phyloP scores from a whole-genome alignment of 345 rosid genomes.

The Gossypium raimondii region DNA sequence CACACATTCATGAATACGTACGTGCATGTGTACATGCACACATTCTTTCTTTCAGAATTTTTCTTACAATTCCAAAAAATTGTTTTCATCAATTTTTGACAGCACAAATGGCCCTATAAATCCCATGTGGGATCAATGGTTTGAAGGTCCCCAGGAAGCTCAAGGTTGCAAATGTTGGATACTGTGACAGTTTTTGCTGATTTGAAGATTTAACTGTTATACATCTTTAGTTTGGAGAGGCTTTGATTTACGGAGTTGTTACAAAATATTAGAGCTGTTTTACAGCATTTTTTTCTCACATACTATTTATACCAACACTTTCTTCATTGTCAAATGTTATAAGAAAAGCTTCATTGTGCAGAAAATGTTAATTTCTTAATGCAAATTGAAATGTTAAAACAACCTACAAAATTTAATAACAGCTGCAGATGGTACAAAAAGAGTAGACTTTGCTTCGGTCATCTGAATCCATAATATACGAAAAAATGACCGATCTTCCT shows the following conservation, averaged over 20 bases:
- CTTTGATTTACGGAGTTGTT: constrained; percentile 10
- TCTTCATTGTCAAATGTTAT: constrained; percentile 7
- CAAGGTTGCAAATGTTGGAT: constrained; percentile 72
- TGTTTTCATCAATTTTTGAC: constrained; percentile 19
- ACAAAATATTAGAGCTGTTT: constrained; percentile 16
- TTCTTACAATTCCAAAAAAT: neutral
- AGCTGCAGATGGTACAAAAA: constrained; percentile 25
- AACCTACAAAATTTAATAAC: constrained; percentile 19
- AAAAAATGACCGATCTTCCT: neutral
- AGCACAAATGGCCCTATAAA: constrained; percentile 71
- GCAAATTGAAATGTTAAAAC: neutral
- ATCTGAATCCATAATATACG: constrained; percentile 2
- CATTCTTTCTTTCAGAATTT: neutral
- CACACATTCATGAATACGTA: neutral
- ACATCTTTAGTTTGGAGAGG: constrained; percentile 11
- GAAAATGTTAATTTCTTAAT: constrained; percentile 8
- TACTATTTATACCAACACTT: constrained; percentile 15
- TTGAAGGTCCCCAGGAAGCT: constrained; percentile 61
- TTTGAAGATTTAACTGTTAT: neutral
- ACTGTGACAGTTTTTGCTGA: constrained; percentile 34
- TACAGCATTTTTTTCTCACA: neutral
- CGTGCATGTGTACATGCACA: too few species aligned
- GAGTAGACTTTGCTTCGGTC: neutral
- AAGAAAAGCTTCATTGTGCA: constrained; percentile 25
- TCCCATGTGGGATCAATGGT: constrained; percentile 88